Evolutionary conservation across 2,329 filamentous ascomycete species (phyloP).

Genomic region (Colletotrichum lentis): DNA sequence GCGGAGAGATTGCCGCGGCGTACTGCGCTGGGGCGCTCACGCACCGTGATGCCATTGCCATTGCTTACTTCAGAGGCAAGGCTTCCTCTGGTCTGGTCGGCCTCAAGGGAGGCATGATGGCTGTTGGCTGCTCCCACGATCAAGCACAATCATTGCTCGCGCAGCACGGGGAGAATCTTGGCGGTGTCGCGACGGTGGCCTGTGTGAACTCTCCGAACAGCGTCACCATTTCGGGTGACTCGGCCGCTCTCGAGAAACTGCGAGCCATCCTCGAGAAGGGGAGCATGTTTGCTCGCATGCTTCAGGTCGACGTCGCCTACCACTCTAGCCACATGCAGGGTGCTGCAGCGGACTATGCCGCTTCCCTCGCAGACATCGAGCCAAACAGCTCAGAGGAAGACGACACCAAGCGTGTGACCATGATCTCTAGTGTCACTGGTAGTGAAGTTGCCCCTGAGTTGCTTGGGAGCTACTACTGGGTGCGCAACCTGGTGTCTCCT

Average conservation of each 20-base stretch:
- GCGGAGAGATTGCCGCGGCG: slow-evolving; percentile 59
- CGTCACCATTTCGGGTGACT: slow-evolving; percentile 54
- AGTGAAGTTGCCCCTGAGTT: background rate
- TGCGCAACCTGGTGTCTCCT: slow-evolving; percentile 46
- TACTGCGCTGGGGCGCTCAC: slow-evolving; percentile 55
- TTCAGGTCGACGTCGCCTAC: slow-evolving; percentile 38
- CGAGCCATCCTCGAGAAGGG: slow-evolving; percentile 39
- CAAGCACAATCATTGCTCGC: slow-evolving; percentile 47
- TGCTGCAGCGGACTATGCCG: slow-evolving; percentile 41
- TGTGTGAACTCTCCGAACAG: slow-evolving; percentile 63
- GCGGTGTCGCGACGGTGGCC: slow-evolving; percentile 44
- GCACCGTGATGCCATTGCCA: slow-evolving; percentile 54
- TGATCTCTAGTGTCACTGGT: background rate
- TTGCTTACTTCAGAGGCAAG: slow-evolving; percentile 58
- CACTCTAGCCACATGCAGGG: slow-evolving; percentile 39
- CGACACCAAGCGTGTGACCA: too few species aligned
- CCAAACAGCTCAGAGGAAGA: slow-evolving; percentile 22
- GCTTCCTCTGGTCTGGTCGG: slow-evolving; percentile 41
- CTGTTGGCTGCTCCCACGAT: slow-evolving; percentile 58
- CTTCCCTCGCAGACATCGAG: slow-evolving; percentile 1
- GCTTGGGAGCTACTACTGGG: slow-evolving; percentile 45
- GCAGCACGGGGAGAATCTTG: slow-evolving; percentile 31
- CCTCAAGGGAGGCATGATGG: slow-evolving; percentile 61
- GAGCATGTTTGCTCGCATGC: slow-evolving; percentile 36
- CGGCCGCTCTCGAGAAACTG: slow-evolving; percentile 42